Percentiles rank a stretch among this genome's conserved stretches.
Conservation (phyloP, 768 basidiomycete species). For the Pulveroboletus sp. region DNA sequence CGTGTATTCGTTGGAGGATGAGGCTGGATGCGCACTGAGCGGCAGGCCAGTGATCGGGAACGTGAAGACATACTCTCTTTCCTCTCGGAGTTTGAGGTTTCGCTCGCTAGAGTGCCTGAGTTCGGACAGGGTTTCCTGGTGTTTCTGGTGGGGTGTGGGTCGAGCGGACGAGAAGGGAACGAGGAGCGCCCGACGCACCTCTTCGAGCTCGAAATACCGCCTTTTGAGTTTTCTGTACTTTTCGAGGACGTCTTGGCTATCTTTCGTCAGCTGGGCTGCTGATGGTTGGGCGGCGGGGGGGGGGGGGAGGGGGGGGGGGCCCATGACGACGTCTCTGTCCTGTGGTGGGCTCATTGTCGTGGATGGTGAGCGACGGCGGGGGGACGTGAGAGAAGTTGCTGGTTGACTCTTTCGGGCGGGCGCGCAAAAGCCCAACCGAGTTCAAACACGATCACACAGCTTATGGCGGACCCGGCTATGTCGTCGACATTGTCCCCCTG, state of each 20-base stretch:
- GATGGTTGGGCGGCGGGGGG: constrained; percentile 26
- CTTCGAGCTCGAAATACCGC: constrained; percentile 62
- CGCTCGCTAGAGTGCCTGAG: constrained; percentile 58
- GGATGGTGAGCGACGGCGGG: constrained; percentile 12
- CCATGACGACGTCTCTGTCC: constrained; percentile 51
- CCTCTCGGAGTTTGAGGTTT: constrained; percentile 55
- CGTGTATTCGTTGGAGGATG: constrained; percentile 56
- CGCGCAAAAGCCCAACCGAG: constrained; percentile 26
- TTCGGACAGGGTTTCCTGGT: constrained; percentile 54
- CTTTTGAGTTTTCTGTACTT: constrained; percentile 65
- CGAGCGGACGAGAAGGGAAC: not conserved
- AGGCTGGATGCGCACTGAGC: constrained; percentile 33
- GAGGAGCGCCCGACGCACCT: constrained; percentile 42
- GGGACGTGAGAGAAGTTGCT: constrained; percentile 24
- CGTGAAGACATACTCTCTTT: constrained; percentile 49
- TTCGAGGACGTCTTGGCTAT: constrained; percentile 47
- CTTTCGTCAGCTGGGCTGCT: constrained; percentile 30
- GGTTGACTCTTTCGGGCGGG: constrained; percentile 20
- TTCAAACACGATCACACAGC: constrained; percentile 35
- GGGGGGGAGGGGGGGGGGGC: constrained; percentile 40
- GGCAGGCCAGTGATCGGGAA: not conserved
- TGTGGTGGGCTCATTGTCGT: constrained; percentile 36
- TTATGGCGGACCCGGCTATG: constrained; percentile 11
- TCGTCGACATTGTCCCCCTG: not conserved
- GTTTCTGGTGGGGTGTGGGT: constrained; percentile 38